Percentiles rank a stretch among this genome's conserved stretches.
These are phyloP conservation scores for Eucalyptus cloeziana DNA, from an alignment of 345 rosid species.

Conservation along the genomic window DNA sequence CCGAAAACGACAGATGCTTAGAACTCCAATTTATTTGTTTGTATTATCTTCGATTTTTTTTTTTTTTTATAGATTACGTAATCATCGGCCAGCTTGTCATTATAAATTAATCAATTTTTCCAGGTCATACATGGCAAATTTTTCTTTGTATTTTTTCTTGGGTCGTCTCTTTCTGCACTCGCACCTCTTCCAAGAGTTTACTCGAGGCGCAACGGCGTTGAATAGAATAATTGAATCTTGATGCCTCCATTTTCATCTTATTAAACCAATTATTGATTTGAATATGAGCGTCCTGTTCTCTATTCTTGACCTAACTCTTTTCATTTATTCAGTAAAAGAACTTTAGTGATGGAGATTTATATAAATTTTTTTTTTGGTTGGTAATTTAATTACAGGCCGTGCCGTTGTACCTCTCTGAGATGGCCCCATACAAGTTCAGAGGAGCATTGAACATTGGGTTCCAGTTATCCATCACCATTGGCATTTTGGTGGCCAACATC, in stretches of 20 bases:
- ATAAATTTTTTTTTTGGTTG: not conserved
- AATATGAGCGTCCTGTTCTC: not conserved
- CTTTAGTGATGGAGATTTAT: not conserved
- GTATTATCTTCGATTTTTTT: not conserved
- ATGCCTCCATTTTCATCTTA: not conserved
- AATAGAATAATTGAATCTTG: not conserved
- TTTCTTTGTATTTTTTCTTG: not conserved
- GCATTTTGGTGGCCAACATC: constrained; percentile 73
- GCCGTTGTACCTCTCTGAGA: constrained; percentile 92
- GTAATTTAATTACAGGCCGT: constrained; percentile 47
- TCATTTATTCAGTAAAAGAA: not conserved
- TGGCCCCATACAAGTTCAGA: constrained; percentile 96
- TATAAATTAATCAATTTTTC: not conserved
- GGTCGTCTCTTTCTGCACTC: not conserved
- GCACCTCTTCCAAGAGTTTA: not conserved
- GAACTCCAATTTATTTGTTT: not conserved
- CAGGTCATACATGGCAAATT: not conserved
- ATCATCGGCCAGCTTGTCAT: not conserved
- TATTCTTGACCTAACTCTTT: not conserved
- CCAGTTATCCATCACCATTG: constrained; percentile 84
- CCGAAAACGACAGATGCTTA: not conserved
- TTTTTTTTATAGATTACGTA: not conserved
- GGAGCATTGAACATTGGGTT: constrained; percentile 90
- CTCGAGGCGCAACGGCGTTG: constrained; percentile 6
- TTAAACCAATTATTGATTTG: not conserved